Conservation (phyloP, 345 rosid genomes). For the Aethionema arabicum region DNA sequence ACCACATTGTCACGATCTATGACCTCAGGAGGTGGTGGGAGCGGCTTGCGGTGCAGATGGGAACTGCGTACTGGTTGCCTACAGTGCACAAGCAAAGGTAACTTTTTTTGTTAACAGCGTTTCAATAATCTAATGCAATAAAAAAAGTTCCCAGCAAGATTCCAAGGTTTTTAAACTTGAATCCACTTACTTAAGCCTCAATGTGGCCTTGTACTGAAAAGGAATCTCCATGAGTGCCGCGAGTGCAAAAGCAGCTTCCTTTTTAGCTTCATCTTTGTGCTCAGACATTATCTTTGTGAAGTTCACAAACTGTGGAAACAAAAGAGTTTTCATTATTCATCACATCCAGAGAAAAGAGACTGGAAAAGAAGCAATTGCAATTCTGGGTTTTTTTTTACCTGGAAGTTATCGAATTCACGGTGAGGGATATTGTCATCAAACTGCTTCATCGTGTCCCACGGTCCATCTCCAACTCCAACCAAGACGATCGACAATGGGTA, state of each 20-base stretch:
- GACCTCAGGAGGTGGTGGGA: slow-evolving; percentile 76
- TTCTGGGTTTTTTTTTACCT: slow-evolving; percentile 44
- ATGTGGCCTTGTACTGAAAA: slow-evolving; percentile 78
- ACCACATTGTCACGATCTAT: slow-evolving; percentile 59
- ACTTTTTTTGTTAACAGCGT: slow-evolving; percentile 14
- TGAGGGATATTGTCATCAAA: slow-evolving; percentile 92
- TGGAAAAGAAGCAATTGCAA: not conserved
- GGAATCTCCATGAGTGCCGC: slow-evolving; percentile 99
- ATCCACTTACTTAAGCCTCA: slow-evolving; percentile 47
- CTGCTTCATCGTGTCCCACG: slow-evolving; percentile 89
- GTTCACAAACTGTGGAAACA: slow-evolving; percentile 68
- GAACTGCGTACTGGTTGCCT: slow-evolving; percentile 34
- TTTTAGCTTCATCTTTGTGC: slow-evolving; percentile 55
- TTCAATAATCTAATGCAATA: slow-evolving; percentile 4
- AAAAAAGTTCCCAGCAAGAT: not conserved
- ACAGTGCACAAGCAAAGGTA: slow-evolving; percentile 39
- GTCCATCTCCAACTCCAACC: slow-evolving; percentile 98
- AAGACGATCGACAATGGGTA: slow-evolving; percentile 84
- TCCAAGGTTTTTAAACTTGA: slow-evolving; percentile 25
- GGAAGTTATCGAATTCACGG: slow-evolving; percentile 89
- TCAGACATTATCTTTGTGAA: slow-evolving; percentile 84
- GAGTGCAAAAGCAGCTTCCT: slow-evolving; percentile 88
- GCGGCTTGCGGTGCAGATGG: slow-evolving; percentile 41
- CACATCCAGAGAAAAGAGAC: not conserved
- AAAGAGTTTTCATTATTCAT: slow-evolving; percentile 9